phyloP scores from a whole-genome alignment of 2,329 filamentous ascomycete genomes.

The Epichloe elymi region DNA sequence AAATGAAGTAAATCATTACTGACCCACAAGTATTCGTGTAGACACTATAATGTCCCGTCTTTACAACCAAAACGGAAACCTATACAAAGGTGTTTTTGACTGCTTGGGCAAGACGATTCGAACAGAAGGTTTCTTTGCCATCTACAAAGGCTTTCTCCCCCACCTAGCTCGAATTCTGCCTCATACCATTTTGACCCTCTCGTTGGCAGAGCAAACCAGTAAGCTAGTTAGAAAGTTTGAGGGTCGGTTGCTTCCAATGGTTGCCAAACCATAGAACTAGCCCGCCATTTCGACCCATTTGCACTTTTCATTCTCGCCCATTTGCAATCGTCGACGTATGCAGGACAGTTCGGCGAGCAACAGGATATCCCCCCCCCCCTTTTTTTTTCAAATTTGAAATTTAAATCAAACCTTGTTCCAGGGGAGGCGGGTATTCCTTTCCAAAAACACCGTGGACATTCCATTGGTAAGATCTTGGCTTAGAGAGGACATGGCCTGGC shows the following conservation, averaged over 20 bases:
- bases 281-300: background rate
- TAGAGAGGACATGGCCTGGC: background rate
- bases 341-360: background rate
- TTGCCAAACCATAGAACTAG: slow-evolving; percentile 14
- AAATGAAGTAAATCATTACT: background rate
- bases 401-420: background rate
- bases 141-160: slow-evolving; percentile 98
- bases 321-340: background rate
- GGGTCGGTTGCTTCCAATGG: slow-evolving; percentile 33
- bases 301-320: background rate
- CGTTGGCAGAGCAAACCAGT: slow-evolving; percentile 91
- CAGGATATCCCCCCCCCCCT: background rate
- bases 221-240: slow-evolving; percentile 79
- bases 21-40: slow-evolving; percentile 13
- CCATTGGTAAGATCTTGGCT: background rate
- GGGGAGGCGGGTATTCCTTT: background rate
- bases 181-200: slow-evolving; percentile 88
- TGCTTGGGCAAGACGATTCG: slow-evolving; percentile 82
- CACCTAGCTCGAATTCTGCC: slow-evolving; percentile 89
- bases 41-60: slow-evolving; percentile 98
- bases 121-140: slow-evolving; percentile 80
- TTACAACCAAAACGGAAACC: slow-evolving; percentile 96
- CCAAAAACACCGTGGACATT: slow-evolving; percentile 7
- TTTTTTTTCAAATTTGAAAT: background rate
- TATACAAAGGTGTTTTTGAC: slow-evolving; percentile 90